Evolutionary conservation across 2,329 filamentous ascomycete species (phyloP), one percentile per base, ranked within the genome.

Genomic region (Nakataea oryzae): DNA sequence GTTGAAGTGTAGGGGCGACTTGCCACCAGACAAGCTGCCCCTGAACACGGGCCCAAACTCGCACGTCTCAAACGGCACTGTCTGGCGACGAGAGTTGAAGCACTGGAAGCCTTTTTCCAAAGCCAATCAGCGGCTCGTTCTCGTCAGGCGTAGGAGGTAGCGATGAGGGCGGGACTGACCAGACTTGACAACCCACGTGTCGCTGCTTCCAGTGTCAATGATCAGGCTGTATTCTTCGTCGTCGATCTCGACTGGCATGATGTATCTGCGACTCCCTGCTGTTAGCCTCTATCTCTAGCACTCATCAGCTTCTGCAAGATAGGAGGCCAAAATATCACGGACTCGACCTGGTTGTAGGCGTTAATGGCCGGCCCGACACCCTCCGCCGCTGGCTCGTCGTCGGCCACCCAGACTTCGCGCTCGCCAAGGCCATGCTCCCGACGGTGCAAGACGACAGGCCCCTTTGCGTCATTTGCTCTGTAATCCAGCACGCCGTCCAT

Each of bases 191-290:
- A 72, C 66, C 70, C 70, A 73, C 26, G 69, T 73, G 61, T 73
- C 68, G 59, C 67, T 70, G 64, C 70, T 70, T 17, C 69, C 70
- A 4, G 71, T 71, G 64, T 73, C 71, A 47, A 70, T 66, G 32
- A 70, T 69, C 63, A 72, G 67, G 57, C 67, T 69, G 59, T 68
- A 72, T 26, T 61, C 66, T 34, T 67, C 62, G 24, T 57, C 63
- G 11, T 67, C 68, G 4, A 70, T 64, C 21, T 65, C 65, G 8
- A 72, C 70, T 26, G 69, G 57, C 61, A 69, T 67, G 30, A 73
- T 65, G 64, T 73, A 74, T 64, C 41, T 50, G 4, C 21, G 21
- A 50, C 41, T 9, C 5, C 4, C 3, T n/a, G 5, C 41, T n/a
- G 41, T 50, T n/a, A 50, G 41, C 7, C 5, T 17, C n/a, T n/a